Evolutionary conservation across 2,329 filamentous ascomycete genomes (phyloP).

Genomic region (Xylariaceae sp.): DNA sequence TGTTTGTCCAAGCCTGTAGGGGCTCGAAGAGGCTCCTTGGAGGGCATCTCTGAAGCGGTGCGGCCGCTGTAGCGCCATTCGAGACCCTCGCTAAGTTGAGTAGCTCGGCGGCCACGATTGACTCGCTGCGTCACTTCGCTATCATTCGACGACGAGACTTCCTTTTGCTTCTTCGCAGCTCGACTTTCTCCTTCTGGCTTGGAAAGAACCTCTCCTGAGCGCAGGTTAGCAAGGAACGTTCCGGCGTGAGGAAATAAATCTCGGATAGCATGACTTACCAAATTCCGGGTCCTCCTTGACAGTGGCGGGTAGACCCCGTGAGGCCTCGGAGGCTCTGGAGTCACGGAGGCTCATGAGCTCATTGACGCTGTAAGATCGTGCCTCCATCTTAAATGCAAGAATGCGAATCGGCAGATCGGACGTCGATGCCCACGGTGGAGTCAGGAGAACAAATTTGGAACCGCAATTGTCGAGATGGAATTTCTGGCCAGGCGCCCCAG

Average conservation of each 20-base stretch:
- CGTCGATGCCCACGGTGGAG: slow-evolving; percentile 33
- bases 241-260: background rate
- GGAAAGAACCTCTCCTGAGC: slow-evolving; percentile 27
- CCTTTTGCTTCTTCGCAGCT: slow-evolving; percentile 30
- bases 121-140: slow-evolving; percentile 31
- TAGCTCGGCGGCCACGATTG: slow-evolving; percentile 31
- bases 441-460: slow-evolving; percentile 39
- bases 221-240: background rate
- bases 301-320: slow-evolving; percentile 14
- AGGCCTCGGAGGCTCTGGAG: slow-evolving; percentile 5
- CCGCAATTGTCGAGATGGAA: slow-evolving; percentile 19
- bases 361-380: slow-evolving; percentile 39
- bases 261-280: slow-evolving; percentile 32
- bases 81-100: slow-evolving; percentile 18
- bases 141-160: slow-evolving; percentile 33
- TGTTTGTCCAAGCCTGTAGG: slow-evolving; percentile 50
- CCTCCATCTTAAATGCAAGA: slow-evolving; percentile 39
- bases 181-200: slow-evolving; percentile 21
- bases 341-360: slow-evolving; percentile 42
- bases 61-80: slow-evolving; percentile 44
- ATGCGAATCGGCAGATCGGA: slow-evolving; percentile 39
- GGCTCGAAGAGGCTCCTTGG: slow-evolving; percentile 47
- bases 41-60: slow-evolving; percentile 39
- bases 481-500: slow-evolving; percentile 12
- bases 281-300: slow-evolving; percentile 36